phyloP scores from a whole-genome alignment of 352 stramenopile genomes.

The Phytophthora boehmeriae region DNA sequence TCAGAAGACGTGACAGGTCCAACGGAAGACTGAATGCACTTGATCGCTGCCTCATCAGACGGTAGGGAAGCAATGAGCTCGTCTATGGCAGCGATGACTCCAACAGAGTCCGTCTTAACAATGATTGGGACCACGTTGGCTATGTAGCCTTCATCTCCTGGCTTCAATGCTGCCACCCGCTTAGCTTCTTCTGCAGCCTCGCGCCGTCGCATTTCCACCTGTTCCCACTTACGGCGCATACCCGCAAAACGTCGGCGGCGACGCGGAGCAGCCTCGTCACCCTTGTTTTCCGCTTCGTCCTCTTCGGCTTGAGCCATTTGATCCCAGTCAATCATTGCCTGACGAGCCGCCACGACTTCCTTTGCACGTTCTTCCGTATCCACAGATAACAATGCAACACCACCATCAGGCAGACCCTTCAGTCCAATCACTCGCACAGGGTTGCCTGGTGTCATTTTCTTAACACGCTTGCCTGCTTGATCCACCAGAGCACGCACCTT shows the following conservation, averaged over 20 bases:
- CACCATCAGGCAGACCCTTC: conserved; percentile 82
- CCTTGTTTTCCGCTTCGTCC: conserved; percentile 49
- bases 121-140: conserved; percentile 96
- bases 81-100: conserved; percentile 94
- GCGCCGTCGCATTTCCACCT: conserved; percentile 72
- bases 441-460: conserved; percentile 89
- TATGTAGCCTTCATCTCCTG: conserved; percentile 86
- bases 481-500: conserved; percentile 89
- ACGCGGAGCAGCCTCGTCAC: conserved; percentile 21
- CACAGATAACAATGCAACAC: conserved; percentile 78
- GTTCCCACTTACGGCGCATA: conserved; percentile 58
- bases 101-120: conserved; percentile 98
- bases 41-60: conserved; percentile 70
- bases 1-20: conserved; percentile 86
- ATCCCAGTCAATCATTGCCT: conserved; percentile 79
- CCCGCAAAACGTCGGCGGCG: conserved; percentile 63
- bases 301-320: conserved; percentile 68
- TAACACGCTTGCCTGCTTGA: conserved; percentile 80
- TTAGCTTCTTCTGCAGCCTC: conserved; percentile 72
- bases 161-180: conserved; percentile 68
- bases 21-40: conserved; percentile 85
- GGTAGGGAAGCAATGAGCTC: conserved; percentile 81
- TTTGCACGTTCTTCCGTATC: conserved; percentile 78
- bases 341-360: conserved; percentile 74
- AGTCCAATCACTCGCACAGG: conserved; percentile 91